Conservation (phyloP, 257 asterid species). For the Solanum paucissectum region DNA sequence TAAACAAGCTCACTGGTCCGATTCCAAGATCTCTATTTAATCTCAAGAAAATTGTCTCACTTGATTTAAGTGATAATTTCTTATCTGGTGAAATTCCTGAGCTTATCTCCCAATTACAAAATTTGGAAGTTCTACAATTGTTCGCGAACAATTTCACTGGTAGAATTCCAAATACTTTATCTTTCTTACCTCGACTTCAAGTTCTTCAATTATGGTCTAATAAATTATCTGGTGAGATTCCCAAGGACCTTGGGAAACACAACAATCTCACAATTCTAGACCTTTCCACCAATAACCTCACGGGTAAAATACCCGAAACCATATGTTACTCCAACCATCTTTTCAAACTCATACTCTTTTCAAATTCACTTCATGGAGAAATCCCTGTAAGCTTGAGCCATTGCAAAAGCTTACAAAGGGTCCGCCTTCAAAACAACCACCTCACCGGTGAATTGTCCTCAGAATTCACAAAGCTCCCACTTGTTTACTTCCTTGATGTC, state of each 20-base stretch:
- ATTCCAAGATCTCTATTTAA: constrained; percentile 46
- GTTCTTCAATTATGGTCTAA: constrained; percentile 84
- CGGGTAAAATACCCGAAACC: constrained; percentile 52
- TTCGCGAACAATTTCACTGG: constrained; percentile 70
- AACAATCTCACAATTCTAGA: constrained; percentile 66
- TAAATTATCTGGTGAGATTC: constrained; percentile 49
- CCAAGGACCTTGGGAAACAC: constrained; percentile 39
- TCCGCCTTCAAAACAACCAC: constrained; percentile 54
- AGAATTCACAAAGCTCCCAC: constrained; percentile 44
- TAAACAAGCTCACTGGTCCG: constrained; percentile 57
- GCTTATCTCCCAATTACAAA: constrained; percentile 17
- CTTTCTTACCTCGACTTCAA: constrained; percentile 51
- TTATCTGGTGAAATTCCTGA: constrained; percentile 63
- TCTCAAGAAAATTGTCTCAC: constrained; percentile 44
- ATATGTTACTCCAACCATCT: constrained; percentile 41
- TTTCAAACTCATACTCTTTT: constrained; percentile 69
- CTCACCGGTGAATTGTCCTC: constrained; percentile 40
- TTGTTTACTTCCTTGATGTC: constrained; percentile 60
- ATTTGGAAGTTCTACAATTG: constrained; percentile 60
- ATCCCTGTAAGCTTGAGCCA: constrained; percentile 38
- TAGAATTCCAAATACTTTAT: constrained; percentile 44
- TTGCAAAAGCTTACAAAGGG: constrained; percentile 60
- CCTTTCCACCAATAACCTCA: constrained; percentile 67
- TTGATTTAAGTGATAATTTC: constrained; percentile 70
- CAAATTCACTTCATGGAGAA: constrained; percentile 54